phyloP scores from a whole-genome alignment of 176 grass and related monocot species.

The Oryza rufipogon region DNA sequence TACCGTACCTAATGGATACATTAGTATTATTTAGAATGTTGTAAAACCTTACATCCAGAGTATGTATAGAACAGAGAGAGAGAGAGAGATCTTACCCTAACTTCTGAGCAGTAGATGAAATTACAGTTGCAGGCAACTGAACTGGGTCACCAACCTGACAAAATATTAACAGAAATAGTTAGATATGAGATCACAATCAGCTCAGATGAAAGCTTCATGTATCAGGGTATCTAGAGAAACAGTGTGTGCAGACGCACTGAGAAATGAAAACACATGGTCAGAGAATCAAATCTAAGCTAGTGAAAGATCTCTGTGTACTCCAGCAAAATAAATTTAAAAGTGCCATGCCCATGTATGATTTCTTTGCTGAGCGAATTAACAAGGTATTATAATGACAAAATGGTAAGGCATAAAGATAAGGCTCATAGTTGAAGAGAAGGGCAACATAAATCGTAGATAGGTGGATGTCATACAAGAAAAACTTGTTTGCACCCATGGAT shows the following conservation, averaged over 20 bases:
- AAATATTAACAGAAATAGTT: slow-evolving; percentile 12
- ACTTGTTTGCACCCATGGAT: slow-evolving; percentile 95
- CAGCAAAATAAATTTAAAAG: slow-evolving; percentile 11
- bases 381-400: slow-evolving; percentile 18
- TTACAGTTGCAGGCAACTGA: slow-evolving; percentile 96
- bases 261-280: background rate
- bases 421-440: background rate
- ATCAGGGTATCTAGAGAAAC: slow-evolving; percentile 33
- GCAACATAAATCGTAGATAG: slow-evolving; percentile 27
- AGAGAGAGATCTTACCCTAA: slow-evolving; percentile 65
- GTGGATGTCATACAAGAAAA: slow-evolving; percentile 73
- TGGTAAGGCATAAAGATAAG: slow-evolving; percentile 8
- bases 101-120: slow-evolving; percentile 74
- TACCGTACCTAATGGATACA: slow-evolving; percentile 69
- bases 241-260: background rate
- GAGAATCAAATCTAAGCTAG: background rate
- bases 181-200: background rate
- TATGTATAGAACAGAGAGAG: background rate
- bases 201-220: slow-evolving; percentile 24
- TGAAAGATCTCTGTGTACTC: slow-evolving; percentile 12
- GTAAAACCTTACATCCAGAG: slow-evolving; percentile 17
- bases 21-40: slow-evolving; percentile 32
- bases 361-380: slow-evolving; percentile 14
- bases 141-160: slow-evolving; percentile 87
- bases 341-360: slow-evolving; percentile 3